These are phyloP conservation scores for Boletus albobrunnescens DNA, from an alignment of 1,284 basidiomycete species.

Conservation along the genomic window DNA sequence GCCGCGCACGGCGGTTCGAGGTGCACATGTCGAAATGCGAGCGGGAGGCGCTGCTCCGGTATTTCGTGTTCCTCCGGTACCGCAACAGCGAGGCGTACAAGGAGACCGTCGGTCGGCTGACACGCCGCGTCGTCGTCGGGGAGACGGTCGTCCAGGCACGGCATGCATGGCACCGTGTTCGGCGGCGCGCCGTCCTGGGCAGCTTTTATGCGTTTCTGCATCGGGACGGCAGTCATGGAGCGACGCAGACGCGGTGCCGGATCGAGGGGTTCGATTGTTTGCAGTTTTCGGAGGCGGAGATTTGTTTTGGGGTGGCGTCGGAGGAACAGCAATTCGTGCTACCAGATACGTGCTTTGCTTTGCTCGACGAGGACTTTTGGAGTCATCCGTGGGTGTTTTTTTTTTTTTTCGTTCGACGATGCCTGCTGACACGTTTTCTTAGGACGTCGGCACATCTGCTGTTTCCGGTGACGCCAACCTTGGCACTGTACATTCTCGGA, in stretches of 20 bases:
- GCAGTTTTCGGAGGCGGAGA: conserved; percentile 32
- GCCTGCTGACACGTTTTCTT: neutral
- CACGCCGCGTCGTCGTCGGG: conserved; percentile 15
- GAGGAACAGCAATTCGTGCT: conserved; percentile 37
- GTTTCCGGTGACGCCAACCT: conserved; percentile 50
- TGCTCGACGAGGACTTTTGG: conserved; percentile 34
- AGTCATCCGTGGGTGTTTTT: conserved; percentile 22
- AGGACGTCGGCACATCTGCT: conserved; percentile 47
- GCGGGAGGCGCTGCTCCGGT: conserved; percentile 42
- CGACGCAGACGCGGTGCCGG: conserved; percentile 1
- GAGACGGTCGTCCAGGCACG: conserved; percentile 22
- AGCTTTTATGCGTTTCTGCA: conserved; percentile 30
- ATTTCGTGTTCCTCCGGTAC: conserved; percentile 52
- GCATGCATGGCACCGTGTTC: conserved; percentile 29
- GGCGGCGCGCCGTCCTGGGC: conserved; percentile 27
- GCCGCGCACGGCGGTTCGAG: conserved; percentile 19
- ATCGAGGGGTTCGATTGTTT: conserved; percentile 29
- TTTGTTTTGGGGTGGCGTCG: conserved; percentile 35
- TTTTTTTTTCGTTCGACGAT: neutral
- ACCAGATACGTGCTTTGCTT: conserved; percentile 36
- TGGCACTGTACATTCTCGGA: conserved; percentile 48
- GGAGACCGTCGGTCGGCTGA: conserved; percentile 29
- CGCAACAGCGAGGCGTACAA: conserved; percentile 48
- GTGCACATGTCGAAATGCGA: conserved; percentile 33
- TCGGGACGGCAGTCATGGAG: neutral